These are phyloP conservation scores for Trifolium pratense DNA, from an alignment of 306 rosid species.

Conservation along the genomic window DNA sequence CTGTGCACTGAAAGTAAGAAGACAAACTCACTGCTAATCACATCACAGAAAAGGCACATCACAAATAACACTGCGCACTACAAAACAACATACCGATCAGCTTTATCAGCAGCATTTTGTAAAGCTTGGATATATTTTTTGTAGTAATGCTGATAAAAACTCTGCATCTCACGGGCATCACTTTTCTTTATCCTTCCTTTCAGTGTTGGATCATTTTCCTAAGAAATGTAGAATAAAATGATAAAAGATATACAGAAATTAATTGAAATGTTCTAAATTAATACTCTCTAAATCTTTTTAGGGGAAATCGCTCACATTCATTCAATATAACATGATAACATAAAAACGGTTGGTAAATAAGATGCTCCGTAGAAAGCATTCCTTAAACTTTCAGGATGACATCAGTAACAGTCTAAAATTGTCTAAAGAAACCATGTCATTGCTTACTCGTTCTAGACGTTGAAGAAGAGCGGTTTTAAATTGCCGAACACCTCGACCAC, in stretches of 20 bases:
- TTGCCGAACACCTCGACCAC: conserved; percentile 98
- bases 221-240: conserved; percentile 21
- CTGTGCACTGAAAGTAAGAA: conserved; percentile 69
- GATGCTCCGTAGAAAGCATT: not conserved
- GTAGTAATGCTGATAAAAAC: conserved; percentile 96
- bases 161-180: conserved; percentile 99
- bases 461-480: conserved; percentile 97
- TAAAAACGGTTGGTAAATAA: not conserved
- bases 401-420: not conserved
- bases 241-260: conserved; percentile 29
- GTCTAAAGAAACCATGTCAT: not conserved
- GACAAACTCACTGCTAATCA: conserved; percentile 30
- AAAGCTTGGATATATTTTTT: conserved; percentile 96
- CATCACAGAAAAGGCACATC: conserved; percentile 32
- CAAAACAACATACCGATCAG: conserved; percentile 75
- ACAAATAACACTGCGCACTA: conserved; percentile 12
- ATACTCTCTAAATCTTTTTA: not conserved
- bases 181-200: conserved; percentile 95
- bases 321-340: not conserved
- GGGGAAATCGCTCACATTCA: conserved; percentile 2
- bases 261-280: not conserved
- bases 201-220: conserved; percentile 98
- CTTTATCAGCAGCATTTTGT: conserved; percentile 92
- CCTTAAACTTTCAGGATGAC: not conserved
- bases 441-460: conserved; percentile 87